Percentiles rank a stretch among this genome's conserved stretches.
Evolutionary conservation across 2,329 filamentous ascomycete species (phyloP).

Genomic region (Tympanopsis confertula): DNA sequence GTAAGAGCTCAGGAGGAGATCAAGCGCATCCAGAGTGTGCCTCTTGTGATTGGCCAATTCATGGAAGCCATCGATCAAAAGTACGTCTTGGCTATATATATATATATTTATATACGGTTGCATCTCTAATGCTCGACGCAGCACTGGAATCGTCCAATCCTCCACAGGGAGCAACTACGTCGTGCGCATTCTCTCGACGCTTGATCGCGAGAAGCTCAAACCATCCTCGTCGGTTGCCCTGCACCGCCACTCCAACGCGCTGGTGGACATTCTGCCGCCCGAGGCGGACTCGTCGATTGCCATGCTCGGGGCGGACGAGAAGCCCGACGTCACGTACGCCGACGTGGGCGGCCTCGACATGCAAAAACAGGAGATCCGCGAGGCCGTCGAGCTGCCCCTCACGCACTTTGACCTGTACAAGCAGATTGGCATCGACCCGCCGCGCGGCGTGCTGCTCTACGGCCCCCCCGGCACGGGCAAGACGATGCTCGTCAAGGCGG

Average conservation of each 20-base stretch:
- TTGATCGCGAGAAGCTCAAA: constrained; percentile 96
- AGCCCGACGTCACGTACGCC: constrained; percentile 94
- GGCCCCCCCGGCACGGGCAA: constrained; percentile 93
- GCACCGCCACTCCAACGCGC: constrained; percentile 93
- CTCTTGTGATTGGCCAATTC: constrained; percentile 95
- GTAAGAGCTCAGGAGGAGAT: constrained; percentile 98
- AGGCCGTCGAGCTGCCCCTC: constrained; percentile 90
- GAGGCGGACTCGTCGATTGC: constrained; percentile 98
- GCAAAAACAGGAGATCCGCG: constrained; percentile 99
- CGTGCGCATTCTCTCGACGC: constrained; percentile 91
- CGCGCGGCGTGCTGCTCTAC: constrained; percentile 89
- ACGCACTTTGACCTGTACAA: constrained; percentile 98
- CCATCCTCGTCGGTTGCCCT: constrained; percentile 94
- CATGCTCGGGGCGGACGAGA: constrained; percentile 93
- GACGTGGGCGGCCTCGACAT: constrained; percentile 97
- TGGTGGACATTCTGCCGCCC: constrained; percentile 96
- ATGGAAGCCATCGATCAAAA: constrained; percentile 99
- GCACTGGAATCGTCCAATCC: constrained; percentile 95
- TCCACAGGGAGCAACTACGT: constrained; percentile 98
- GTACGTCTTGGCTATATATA: constrained; percentile 34
- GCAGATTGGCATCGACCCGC: constrained; percentile 97
- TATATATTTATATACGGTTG: no score
- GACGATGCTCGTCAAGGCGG: constrained; percentile 95
- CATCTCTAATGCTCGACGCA: no score
- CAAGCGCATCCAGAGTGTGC: constrained; percentile 97